Evolutionary conservation across 2,329 filamentous ascomycete genomes (phyloP), one percentile per base, ranked within the genome.

Genomic region (Talaromyces albobiverticillius): DNA sequence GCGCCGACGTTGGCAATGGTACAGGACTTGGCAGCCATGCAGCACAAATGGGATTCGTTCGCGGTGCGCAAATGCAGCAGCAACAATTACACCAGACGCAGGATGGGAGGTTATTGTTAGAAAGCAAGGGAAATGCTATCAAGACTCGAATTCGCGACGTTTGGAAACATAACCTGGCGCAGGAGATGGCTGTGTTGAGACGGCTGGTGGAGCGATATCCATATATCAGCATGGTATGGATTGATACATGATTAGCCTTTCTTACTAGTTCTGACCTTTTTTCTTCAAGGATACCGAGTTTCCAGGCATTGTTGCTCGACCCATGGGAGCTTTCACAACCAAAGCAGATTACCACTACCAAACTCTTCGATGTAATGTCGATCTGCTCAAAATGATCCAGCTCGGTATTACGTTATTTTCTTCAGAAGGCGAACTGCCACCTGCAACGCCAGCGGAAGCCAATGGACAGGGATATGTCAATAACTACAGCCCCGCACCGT

Each of bases 331-430:
- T 53, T 99, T 99, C 71, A 85, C 88, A 56, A 94, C 89, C 56
- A 97, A 96, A 76, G 94, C 91, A 61, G 93, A 96, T 65, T 99
- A 99, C 69, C 94, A 99, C 71, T 99, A 99, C 75, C 94, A 99
- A 78, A 97, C 93, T 57, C 81, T 99, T 45, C 89, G 94, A 58
- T 95, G 91, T 64, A 99, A 99, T 69, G 94, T 99, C 66, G 94
- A 99, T 69, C 85, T 99, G 67, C 83, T 99, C 65, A 96, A 95
- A 71, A 92, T 97, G 62, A 97, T 99, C 60, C 94, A 99, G 71
- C 87, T 99, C 55, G 94, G 94, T 55, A 87, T 99, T 63, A 95
- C 93, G 3, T 79, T 99, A 14, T 97, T 96, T 77, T 92, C 90
- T 59, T 82, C 91, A 56, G 87, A 96, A 58, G 94, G 94, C 57